A percentile compares a stretch with the other conserved stretches of the same genome.
phyloP scores from a whole-genome alignment of 768 basidiomycete genomes.

The Lentinula detonsa region DNA sequence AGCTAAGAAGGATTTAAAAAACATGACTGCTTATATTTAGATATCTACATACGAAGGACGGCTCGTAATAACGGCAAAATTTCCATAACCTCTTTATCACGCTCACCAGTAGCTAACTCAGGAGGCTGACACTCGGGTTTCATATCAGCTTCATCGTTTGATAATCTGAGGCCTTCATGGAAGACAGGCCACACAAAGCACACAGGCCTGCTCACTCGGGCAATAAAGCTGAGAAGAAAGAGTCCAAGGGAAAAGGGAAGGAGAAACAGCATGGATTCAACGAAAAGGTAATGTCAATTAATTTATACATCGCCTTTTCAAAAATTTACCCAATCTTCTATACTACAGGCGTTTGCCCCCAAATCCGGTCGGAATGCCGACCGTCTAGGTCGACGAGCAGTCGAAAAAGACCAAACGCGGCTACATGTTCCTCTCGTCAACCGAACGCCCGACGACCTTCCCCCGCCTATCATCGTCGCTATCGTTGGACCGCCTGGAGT shows the following conservation, averaged over 20 bases:
- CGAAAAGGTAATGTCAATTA: slow-evolving; percentile 64
- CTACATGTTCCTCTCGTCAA: slow-evolving; percentile 96
- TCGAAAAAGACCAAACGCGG: slow-evolving; percentile 89
- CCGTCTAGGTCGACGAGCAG: slow-evolving; percentile 82
- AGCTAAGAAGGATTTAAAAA: slow-evolving; percentile 9
- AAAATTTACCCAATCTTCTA: neutral
- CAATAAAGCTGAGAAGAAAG: slow-evolving; percentile 71
- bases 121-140: too few relatives aligned
- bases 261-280: slow-evolving; percentile 77
- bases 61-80: too few relatives aligned
- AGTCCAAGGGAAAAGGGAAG: slow-evolving; percentile 60
- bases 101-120: too few relatives aligned
- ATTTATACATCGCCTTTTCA: neutral
- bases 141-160: neutral
- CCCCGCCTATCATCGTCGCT: slow-evolving; percentile 92
- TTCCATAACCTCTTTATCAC: too few relatives aligned
- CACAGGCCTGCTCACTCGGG: slow-evolving; percentile 75
- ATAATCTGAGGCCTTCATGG: slow-evolving; percentile 15
- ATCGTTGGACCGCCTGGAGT: slow-evolving; percentile 96
- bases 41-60: too few relatives aligned
- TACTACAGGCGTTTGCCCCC: slow-evolving; percentile 79
- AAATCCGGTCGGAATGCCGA: slow-evolving; percentile 89
- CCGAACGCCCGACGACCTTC: slow-evolving; percentile 84
- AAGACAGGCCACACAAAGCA: slow-evolving; percentile 74
- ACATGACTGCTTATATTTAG: too few relatives aligned